Base-by-base conservation (phyloP, 2,329 filamentous ascomycete genomes). In the Epichloe gansuensis region DNA sequence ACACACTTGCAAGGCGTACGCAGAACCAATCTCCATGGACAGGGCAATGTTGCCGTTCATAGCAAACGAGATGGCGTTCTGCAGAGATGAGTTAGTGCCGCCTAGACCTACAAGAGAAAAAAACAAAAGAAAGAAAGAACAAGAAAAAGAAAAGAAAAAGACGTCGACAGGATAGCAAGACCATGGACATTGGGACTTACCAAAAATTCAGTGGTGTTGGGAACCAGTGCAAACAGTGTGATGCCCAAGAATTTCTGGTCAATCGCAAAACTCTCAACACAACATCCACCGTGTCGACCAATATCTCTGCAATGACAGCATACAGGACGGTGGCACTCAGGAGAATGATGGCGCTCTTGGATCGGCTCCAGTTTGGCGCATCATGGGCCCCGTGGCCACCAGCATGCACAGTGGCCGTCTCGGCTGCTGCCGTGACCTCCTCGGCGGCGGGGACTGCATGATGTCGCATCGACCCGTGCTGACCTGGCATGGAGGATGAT, bases 11-110 rank as follows among this genome's bases (percentile, higher is more conserved):
- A 98, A 75, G 2, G 93, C 93, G 65, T 98, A 98, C 2, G 91
- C 91, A 0, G 91, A 96, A 59, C 93, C 93, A 60, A 98, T 98
- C 65, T 98, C 93, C 93, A 98, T 98, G 39, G 90, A 96, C 17
- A 98, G 74, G 0, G 93, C 93, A 68, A 98, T 97, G 68, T 98
- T 98, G 55, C 93, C 93, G 64, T 98, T 97, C 91, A 98, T 98
- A 51, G 93, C 93, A 67, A 98, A 98, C 0, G 91, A 96, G 55
- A 98, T 98, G 66, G 91, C 93, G 69, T 98, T 98, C 83, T 90
- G 25, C 12, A n/a, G 28, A n/a, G 23, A 23, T 6, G 48, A 21
- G 41, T 50, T 15, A 50, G 48, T 17, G n/a, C 2, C 28, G n/a
- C 2, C 28, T n/a, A 39, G 5, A 8, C 4, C n/a, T 21, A 11